These are phyloP conservation scores for Coemansia sp. DNA, from an alignment of 371 early-diverging fungal species.

Conservation along the genomic window DNA sequence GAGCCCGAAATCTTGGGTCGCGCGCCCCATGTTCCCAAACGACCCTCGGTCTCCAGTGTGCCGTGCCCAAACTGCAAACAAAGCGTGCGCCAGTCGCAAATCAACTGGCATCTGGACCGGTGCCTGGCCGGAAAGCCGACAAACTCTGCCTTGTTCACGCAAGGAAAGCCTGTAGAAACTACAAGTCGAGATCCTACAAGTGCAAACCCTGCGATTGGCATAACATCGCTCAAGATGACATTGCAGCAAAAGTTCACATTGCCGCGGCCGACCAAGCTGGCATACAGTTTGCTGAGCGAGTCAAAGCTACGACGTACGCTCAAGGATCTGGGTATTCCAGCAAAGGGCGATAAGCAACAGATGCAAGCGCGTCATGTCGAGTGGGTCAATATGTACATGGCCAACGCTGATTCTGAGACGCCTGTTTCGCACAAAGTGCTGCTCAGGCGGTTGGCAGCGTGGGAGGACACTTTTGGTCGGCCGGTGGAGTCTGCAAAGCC, in stretches of 20 bases:
- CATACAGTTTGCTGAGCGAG: slow-evolving; percentile 51
- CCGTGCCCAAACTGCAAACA: slow-evolving; percentile 44
- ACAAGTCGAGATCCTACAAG: neutral
- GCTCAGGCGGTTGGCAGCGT: slow-evolving; percentile 50
- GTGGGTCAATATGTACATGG: slow-evolving; percentile 63
- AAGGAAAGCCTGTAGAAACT: too few relatives aligned
- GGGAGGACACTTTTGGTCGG: slow-evolving; percentile 53
- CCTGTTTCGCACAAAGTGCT: slow-evolving; percentile 54
- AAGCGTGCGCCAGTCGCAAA: slow-evolving; percentile 20
- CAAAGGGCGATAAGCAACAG: slow-evolving; percentile 58
- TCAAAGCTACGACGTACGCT: slow-evolving; percentile 50
- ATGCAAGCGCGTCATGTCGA: slow-evolving; percentile 63
- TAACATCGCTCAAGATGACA: too few relatives aligned
- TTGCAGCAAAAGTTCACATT: slow-evolving; percentile 13
- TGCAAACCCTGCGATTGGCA: neutral
- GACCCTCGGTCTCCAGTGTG: neutral
- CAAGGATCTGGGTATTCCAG: slow-evolving; percentile 60
- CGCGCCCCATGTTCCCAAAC: too few relatives aligned
- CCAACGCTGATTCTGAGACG: slow-evolving; percentile 61
- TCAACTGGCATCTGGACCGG: slow-evolving; percentile 49
- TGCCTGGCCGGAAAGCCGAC: slow-evolving; percentile 22
- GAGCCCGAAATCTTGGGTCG: neutral
- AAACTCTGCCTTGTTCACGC: neutral
- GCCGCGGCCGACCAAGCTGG: slow-evolving; percentile 50
- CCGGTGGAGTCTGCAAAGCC: slow-evolving; percentile 15